Percentiles rank a stretch among this genome's conserved stretches.
phyloP scores from a whole-genome alignment of 192 early-diverging fungal species.

The Gryganskiella cystojenkinii region DNA sequence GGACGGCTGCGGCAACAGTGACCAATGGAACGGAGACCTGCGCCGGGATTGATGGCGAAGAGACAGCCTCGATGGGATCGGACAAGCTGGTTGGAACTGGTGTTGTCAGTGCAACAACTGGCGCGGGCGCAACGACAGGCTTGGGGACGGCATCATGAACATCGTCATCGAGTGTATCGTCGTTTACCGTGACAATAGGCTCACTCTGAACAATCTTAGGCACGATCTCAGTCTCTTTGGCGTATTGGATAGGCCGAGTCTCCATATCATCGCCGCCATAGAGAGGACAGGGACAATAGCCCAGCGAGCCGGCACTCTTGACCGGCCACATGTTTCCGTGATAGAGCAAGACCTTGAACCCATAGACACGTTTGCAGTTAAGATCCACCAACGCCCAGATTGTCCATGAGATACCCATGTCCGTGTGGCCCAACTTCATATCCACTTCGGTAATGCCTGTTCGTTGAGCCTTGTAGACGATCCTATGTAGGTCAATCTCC shows the following conservation, averaged over 20 bases:
- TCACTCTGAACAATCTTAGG: not conserved
- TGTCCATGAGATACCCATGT: slow-evolving; percentile 22
- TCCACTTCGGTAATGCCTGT: slow-evolving; percentile 33
- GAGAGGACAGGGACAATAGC: slow-evolving; percentile 45
- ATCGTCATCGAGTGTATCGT: slow-evolving; percentile 10
- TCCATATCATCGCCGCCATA: slow-evolving; percentile 40
- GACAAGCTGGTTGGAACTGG: not conserved
- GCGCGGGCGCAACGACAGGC: not conserved
- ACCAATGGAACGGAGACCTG: too few relatives aligned
- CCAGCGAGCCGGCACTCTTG: slow-evolving; percentile 15
- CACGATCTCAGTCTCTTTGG: slow-evolving; percentile 17
- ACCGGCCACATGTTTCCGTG: slow-evolving; percentile 1
- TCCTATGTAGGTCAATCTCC: slow-evolving; percentile 31
- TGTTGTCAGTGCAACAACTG: not conserved
- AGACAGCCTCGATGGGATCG: too few relatives aligned
- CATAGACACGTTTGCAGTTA: slow-evolving; percentile 53
- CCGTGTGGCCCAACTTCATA: slow-evolving; percentile 9
- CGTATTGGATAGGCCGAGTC: slow-evolving; percentile 31
- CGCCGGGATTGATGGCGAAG: too few relatives aligned
- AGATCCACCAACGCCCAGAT: slow-evolving; percentile 58
- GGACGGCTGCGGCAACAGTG: too few relatives aligned
- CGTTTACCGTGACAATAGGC: slow-evolving; percentile 1
- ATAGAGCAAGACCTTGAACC: slow-evolving; percentile 41
- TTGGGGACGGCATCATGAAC: not conserved
- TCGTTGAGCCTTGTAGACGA: slow-evolving; percentile 43